Conservation (phyloP, 306 rosid species). For the Astragalus membranaceus region DNA sequence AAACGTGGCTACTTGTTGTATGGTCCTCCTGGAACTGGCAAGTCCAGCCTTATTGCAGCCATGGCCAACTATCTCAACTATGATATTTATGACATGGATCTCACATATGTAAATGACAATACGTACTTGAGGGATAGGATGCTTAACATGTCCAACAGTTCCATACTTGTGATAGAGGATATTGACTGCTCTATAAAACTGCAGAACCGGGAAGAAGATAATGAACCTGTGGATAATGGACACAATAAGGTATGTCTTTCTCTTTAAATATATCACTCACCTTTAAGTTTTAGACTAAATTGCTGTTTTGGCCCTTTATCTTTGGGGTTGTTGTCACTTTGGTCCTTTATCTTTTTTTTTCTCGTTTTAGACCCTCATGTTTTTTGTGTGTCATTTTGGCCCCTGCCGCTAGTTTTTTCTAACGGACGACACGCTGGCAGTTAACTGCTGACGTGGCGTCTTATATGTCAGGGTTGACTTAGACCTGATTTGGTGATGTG, state of each 20-base stretch:
- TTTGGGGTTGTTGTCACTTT: too few species aligned
- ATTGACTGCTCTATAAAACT: constrained; percentile 43
- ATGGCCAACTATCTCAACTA: constrained; percentile 50
- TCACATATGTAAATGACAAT: background rate
- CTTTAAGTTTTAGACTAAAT: background rate
- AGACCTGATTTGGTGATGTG: too few species aligned
- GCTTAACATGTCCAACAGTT: constrained; percentile 32
- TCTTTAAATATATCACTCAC: background rate
- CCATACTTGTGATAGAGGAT: constrained; percentile 53
- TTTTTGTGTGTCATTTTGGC: too few species aligned
- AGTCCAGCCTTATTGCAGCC: constrained; percentile 52
- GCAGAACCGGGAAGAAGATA: constrained; percentile 22
- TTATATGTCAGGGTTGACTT: too few species aligned
- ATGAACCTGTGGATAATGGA: background rate
- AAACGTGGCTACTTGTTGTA: constrained; percentile 50
- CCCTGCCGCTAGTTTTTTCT: too few species aligned
- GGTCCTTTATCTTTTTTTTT: too few species aligned
- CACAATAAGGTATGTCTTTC: background rate
- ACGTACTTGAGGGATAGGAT: constrained; percentile 10
- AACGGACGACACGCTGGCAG: too few species aligned
- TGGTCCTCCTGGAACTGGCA: constrained; percentile 62
- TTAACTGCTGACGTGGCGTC: too few species aligned
- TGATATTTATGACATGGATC: constrained; percentile 54
- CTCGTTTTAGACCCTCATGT: too few species aligned
- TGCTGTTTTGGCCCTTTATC: too few species aligned